phyloP scores from a whole-genome alignment of 179 eudicot genomes.

The Gypsophila paniculata region DNA sequence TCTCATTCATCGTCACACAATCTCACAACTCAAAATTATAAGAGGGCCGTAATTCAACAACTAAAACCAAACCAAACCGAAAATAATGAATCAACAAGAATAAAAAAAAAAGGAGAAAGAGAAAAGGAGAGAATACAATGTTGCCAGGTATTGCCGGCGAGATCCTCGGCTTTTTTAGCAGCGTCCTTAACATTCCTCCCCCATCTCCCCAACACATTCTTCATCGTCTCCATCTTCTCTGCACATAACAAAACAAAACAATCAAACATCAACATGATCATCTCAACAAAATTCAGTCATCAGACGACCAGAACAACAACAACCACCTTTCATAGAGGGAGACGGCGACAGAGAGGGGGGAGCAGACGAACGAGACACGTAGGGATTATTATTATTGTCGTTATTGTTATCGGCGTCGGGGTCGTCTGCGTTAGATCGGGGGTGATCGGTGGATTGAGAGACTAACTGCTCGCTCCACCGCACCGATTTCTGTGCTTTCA shows the following conservation, averaged over 20 bases:
- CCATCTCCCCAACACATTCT: slow-evolving; percentile 66
- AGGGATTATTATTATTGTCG: slow-evolving; percentile 31
- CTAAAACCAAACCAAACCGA: too few relatives aligned
- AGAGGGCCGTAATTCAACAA: too few relatives aligned
- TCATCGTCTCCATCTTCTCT: slow-evolving; percentile 56
- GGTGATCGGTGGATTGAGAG: slow-evolving; percentile 34
- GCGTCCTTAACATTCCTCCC: slow-evolving; percentile 68
- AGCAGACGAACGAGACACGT: slow-evolving; percentile 36
- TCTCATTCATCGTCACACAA: too few relatives aligned
- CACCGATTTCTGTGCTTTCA: slow-evolving; percentile 39
- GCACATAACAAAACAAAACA: neutral
- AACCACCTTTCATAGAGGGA: slow-evolving; percentile 40
- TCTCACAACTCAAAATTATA: neutral
- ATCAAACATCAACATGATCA: neutral
- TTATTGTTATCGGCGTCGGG: neutral
- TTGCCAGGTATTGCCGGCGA: slow-evolving; percentile 83
- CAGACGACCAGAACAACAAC: neutral
- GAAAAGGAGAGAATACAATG: slow-evolving; percentile 41
- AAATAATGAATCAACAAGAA: too few relatives aligned
- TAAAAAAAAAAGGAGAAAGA: neutral
- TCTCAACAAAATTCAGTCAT: neutral
- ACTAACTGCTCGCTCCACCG: slow-evolving; percentile 52
- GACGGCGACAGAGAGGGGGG: slow-evolving; percentile 32
- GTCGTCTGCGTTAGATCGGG: slow-evolving; percentile 26
- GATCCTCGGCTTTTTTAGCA: slow-evolving; percentile 71